These are phyloP conservation scores for Bipolaris victoriae DNA, from an alignment of 2,329 filamentous ascomycete genomes.

Conservation along the genomic window DNA sequence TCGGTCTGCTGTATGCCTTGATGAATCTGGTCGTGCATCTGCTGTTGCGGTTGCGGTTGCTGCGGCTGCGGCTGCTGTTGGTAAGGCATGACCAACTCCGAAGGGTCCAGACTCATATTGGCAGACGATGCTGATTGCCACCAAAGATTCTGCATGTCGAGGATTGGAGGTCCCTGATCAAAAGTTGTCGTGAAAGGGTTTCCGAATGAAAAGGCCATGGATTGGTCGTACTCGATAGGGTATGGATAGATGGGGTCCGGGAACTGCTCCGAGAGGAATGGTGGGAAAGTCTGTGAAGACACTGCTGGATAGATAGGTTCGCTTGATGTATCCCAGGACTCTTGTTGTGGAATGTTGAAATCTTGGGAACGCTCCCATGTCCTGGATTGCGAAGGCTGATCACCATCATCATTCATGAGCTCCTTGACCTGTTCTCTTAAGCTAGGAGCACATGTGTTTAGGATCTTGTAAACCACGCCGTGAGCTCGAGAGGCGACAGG, in stretches of 20 bases:
- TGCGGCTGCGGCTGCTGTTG: conserved; percentile 2
- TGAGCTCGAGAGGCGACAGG: conserved; percentile 42
- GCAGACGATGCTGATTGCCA: background rate
- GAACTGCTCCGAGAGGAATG: background rate
- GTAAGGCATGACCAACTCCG: background rate
- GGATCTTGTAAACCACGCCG: conserved; percentile 22
- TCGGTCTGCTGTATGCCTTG: conserved; percentile 1
- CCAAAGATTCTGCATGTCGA: conserved; percentile 24
- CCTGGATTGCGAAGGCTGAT: background rate
- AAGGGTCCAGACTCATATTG: background rate
- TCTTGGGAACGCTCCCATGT: background rate
- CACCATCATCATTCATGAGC: conserved; percentile 9
- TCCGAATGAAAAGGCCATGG: conserved; percentile 17
- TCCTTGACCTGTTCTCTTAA: conserved; percentile 24
- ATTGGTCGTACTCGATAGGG: background rate
- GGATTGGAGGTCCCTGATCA: conserved; percentile 24
- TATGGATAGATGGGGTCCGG: background rate
- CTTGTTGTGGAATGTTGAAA: background rate
- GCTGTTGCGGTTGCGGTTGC: too few species aligned
- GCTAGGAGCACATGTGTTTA: conserved; percentile 20
- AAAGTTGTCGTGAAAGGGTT: conserved; percentile 32
- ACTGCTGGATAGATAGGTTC: background rate
- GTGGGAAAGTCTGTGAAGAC: background rate
- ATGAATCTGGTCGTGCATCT: conserved; percentile 7
- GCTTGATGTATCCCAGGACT: background rate